Evolutionary conservation across 2,329 filamentous ascomycete genomes (phyloP).

Genomic region (Botrytis porri): DNA sequence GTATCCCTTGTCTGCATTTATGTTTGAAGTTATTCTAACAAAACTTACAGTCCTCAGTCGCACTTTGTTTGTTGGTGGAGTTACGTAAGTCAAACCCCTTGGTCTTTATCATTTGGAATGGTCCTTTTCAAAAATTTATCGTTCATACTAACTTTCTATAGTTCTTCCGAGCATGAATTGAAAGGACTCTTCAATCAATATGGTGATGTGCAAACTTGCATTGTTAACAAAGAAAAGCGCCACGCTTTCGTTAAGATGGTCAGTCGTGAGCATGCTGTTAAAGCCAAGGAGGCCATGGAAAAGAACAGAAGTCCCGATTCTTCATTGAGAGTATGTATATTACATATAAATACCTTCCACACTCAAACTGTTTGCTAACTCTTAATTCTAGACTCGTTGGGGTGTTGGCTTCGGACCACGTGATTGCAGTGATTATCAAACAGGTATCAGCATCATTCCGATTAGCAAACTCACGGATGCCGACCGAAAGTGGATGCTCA

Average conservation of each 20-base stretch:
- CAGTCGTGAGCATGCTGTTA: constrained; percentile 77
- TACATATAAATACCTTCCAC: neutral
- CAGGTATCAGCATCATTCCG: constrained; percentile 88
- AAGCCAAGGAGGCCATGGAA: constrained; percentile 85
- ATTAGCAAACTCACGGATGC: constrained; percentile 91
- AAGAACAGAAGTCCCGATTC: constrained; percentile 68
- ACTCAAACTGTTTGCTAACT: neutral
- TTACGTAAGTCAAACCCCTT: constrained; percentile 61
- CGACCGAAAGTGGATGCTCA: constrained; percentile 95
- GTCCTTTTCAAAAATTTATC: constrained; percentile 13
- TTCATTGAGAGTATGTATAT: constrained; percentile 32
- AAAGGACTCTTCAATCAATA: constrained; percentile 76
- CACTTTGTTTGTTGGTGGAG: constrained; percentile 94
- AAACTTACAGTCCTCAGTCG: constrained; percentile 69
- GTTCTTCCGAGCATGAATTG: constrained; percentile 76
- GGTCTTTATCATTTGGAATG: neutral
- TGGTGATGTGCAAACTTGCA: constrained; percentile 92
- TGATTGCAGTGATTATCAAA: constrained; percentile 94
- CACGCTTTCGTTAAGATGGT: constrained; percentile 99
- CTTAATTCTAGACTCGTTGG: constrained; percentile 73
- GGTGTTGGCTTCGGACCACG: constrained; percentile 95
- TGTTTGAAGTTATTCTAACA: constrained; percentile 27
- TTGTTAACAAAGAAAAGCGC: constrained; percentile 96
- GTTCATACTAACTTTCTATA: constrained; percentile 40
- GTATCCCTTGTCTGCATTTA: constrained; percentile 19